A percentile compares a stretch with the other conserved stretches of the same genome.
Conservation (phyloP, 208 protist species). For the Trypanosoma scelopori region DNA sequence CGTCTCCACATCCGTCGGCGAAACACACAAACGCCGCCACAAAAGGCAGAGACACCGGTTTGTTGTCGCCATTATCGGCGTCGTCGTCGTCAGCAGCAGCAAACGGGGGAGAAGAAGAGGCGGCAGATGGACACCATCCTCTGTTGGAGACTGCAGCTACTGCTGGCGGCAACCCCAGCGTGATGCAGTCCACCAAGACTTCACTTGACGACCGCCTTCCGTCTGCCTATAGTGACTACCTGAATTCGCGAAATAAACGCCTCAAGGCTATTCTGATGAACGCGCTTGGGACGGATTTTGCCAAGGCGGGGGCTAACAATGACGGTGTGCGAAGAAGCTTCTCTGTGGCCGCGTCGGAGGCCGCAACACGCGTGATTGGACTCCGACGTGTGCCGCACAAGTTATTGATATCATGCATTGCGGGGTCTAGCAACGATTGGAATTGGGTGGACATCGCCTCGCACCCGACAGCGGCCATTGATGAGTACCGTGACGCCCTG, state of each 20-base stretch:
- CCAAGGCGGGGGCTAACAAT: slow-evolving; percentile 42
- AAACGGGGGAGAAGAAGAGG: too few species aligned
- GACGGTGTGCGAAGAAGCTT: slow-evolving; percentile 62
- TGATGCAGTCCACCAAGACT: background rate
- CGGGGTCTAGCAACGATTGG: slow-evolving; percentile 29
- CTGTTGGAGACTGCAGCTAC: too few species aligned
- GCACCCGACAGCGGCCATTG: slow-evolving; percentile 59
- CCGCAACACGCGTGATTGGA: slow-evolving; percentile 56
- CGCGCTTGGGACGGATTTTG: slow-evolving; percentile 48
- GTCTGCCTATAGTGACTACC: slow-evolving; percentile 13
- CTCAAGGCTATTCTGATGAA: slow-evolving; percentile 52
- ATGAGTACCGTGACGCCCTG: slow-evolving; percentile 57
- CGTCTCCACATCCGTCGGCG: background rate
- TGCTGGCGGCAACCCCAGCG: too few species aligned
- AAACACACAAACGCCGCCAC: background rate
- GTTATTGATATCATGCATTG: slow-evolving; percentile 61
- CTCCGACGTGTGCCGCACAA: slow-evolving; percentile 53
- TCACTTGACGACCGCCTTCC: background rate
- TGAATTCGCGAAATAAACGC: slow-evolving; percentile 34
- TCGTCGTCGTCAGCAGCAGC: too few species aligned
- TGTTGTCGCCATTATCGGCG: too few species aligned
- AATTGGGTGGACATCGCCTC: slow-evolving; percentile 73
- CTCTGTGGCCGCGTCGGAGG: slow-evolving; percentile 55
- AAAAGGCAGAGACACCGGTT: background rate
- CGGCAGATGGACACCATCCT: too few species aligned